Conservation (phyloP, 2,329 filamentous ascomycete genomes). For the Talaromyces sp. region DNA sequence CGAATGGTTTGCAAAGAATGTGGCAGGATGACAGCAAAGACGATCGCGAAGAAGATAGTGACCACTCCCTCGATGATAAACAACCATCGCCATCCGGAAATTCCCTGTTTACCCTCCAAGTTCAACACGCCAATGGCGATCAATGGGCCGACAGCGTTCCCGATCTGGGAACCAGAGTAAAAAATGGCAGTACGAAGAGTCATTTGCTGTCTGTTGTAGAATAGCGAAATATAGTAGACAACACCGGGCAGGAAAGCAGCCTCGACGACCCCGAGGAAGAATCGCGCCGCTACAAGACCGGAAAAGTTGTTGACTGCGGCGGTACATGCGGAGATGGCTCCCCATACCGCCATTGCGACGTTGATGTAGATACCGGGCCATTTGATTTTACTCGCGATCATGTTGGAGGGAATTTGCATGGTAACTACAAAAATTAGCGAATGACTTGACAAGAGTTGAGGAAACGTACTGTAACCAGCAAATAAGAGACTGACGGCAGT, state of each 20-base stretch:
- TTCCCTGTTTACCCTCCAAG: constrained; percentile 37
- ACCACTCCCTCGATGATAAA: constrained; percentile 48
- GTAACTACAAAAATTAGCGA: not conserved
- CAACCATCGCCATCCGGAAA: constrained; percentile 48
- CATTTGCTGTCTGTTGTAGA: constrained; percentile 52
- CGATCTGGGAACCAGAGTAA: constrained; percentile 44
- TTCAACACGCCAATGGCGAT: constrained; percentile 33
- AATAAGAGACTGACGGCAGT: constrained; percentile 14
- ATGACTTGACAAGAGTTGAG: not conserved
- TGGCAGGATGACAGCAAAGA: constrained; percentile 58
- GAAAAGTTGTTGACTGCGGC: constrained; percentile 8
- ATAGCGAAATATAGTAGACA: constrained; percentile 65
- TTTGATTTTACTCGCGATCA: constrained; percentile 13
- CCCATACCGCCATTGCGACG: constrained; percentile 14
- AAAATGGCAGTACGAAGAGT: constrained; percentile 31
- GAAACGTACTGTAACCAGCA: constrained; percentile 12
- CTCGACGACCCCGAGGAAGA: constrained; percentile 61
- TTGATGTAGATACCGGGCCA: constrained; percentile 14
- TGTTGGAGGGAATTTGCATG: constrained; percentile 18
- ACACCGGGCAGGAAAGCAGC: constrained; percentile 63
- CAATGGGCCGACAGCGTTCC: constrained; percentile 43
- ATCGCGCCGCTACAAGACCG: constrained; percentile 14
- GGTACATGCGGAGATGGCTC: constrained; percentile 12
- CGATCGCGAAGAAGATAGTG: constrained; percentile 43
- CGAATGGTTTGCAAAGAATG: constrained; percentile 46